Evolutionary conservation across 2,329 filamentous ascomycete genomes (phyloP).

Genomic region (Nemania sp.): DNA sequence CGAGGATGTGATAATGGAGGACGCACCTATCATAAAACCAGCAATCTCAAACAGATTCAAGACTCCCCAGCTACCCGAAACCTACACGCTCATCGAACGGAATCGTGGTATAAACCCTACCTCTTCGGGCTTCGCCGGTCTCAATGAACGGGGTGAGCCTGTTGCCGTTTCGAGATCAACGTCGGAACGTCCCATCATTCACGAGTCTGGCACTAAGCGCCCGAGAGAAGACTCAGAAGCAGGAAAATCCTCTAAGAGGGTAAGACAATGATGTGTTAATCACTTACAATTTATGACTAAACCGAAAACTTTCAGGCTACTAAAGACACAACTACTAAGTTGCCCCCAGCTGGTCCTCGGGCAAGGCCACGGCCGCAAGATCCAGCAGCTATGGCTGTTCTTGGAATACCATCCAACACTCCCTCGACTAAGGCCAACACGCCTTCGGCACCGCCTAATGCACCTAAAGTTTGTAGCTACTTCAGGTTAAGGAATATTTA

Average conservation of each 20-base stretch:
- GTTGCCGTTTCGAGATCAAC: conserved; percentile 38
- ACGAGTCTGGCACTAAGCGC: conserved; percentile 49
- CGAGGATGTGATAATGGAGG: conserved; percentile 50
- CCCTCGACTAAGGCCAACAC: conserved; percentile 28
- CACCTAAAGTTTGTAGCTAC: conserved; percentile 32
- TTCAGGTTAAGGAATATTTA: background rate
- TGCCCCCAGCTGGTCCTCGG: conserved; percentile 46
- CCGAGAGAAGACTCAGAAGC: conserved; percentile 43
- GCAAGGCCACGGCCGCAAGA: conserved; percentile 48
- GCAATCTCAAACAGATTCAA: conserved; percentile 41
- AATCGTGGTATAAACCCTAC: conserved; percentile 29
- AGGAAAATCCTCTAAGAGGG: conserved; percentile 46
- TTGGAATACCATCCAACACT: conserved; percentile 42
- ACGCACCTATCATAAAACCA: conserved; percentile 39
- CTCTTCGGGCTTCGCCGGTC: conserved; percentile 41
- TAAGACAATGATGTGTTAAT: conserved; percentile 35
- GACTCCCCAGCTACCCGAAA: conserved; percentile 46
- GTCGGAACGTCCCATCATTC: conserved; percentile 50
- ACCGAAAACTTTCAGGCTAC: conserved; percentile 37
- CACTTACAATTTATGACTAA: conserved; percentile 31
- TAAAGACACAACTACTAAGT: conserved; percentile 39
- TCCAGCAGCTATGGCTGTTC: conserved; percentile 49
- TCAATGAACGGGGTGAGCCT: conserved; percentile 51
- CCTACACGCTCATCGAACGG: conserved; percentile 47
- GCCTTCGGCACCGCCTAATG: conserved; percentile 28